A percentile compares a stretch with the other conserved stretches of the same genome.
These are phyloP conservation scores for Penicillium corylophilum DNA, from an alignment of 2,329 filamentous ascomycete genomes.

Conservation along the genomic window DNA sequence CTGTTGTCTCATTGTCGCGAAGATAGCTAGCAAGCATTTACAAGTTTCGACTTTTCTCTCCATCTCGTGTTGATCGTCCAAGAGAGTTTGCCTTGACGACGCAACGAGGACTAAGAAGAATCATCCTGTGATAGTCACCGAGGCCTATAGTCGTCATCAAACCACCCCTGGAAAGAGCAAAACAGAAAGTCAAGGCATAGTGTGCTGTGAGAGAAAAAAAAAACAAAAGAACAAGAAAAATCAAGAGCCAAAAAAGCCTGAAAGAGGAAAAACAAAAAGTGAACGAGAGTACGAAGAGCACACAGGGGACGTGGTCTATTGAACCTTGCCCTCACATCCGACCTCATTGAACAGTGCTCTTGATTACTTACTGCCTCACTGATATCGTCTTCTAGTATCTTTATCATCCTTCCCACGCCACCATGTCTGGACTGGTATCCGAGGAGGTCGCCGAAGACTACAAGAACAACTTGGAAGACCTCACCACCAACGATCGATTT, in stretches of 20 bases:
- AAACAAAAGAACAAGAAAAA: constrained; percentile 12
- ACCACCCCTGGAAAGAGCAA: constrained; percentile 15
- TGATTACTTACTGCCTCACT: constrained; percentile 3
- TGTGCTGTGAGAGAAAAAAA: constrained; percentile 2
- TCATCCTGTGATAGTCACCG: constrained; percentile 20
- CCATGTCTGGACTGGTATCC: constrained; percentile 62
- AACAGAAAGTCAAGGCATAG: constrained; percentile 9
- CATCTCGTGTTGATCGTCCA: constrained; percentile 35
- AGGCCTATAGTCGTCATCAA: constrained; percentile 5
- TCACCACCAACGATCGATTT: constrained; percentile 85
- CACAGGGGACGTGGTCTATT: background rate
- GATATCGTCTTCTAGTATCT: constrained; percentile 11
- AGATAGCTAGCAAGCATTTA: constrained; percentile 50
- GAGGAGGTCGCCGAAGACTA: constrained; percentile 95
- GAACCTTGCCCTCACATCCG: background rate
- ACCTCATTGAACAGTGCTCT: background rate
- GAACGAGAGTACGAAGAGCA: background rate
- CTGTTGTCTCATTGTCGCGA: constrained; percentile 41
- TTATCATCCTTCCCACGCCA: constrained; percentile 34
- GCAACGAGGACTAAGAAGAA: constrained; percentile 28
- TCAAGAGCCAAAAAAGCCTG: background rate
- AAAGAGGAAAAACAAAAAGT: constrained; percentile 4
- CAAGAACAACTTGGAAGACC: constrained; percentile 85
- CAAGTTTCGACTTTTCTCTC: constrained; percentile 41
- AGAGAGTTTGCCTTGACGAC: constrained; percentile 24